phyloP scores from a whole-genome alignment of 306 rosid genomes.

The Ziziphus jujuba region DNA sequence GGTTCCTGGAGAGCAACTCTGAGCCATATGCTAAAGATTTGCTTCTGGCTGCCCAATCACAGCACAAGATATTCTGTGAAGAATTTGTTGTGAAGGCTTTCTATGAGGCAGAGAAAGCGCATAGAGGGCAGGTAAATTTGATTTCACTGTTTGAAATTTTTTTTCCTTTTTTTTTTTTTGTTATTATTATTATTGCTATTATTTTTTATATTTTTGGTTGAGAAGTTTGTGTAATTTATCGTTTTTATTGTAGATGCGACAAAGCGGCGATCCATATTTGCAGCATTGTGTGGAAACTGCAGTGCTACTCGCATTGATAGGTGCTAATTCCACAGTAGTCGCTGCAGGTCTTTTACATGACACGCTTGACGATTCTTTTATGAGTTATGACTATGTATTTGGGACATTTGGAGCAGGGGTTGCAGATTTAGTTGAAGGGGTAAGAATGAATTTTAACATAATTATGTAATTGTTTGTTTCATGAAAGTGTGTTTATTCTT shows the following conservation, averaged over 20 bases:
- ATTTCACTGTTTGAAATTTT: neutral
- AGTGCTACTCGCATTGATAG: slow-evolving; percentile 80
- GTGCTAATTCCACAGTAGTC: slow-evolving; percentile 87
- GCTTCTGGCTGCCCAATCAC: slow-evolving; percentile 72
- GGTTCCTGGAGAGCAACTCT: slow-evolving; percentile 46
- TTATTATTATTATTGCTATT: no score
- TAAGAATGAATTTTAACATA: slow-evolving; percentile 35
- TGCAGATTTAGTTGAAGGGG: slow-evolving; percentile 92
- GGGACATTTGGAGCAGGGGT: slow-evolving; percentile 75
- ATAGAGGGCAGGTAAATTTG: slow-evolving; percentile 80
- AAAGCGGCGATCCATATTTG: slow-evolving; percentile 93
- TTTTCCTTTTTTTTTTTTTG: slow-evolving; percentile 4
- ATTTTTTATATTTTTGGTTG: slow-evolving; percentile 19
- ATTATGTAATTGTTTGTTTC: neutral
- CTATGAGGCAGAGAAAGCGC: slow-evolving; percentile 91
- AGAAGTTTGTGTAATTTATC: slow-evolving; percentile 15
- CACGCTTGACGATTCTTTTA: slow-evolving; percentile 81
- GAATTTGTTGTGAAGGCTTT: slow-evolving; percentile 88
- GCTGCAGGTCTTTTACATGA: slow-evolving; percentile 99
- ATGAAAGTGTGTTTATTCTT: neutral
- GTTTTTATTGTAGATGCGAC: slow-evolving; percentile 59
- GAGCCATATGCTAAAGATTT: slow-evolving; percentile 78
- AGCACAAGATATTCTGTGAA: slow-evolving; percentile 78
- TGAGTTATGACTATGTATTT: slow-evolving; percentile 64
- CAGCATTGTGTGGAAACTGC: slow-evolving; percentile 97